Conservation (phyloP, 306 rosid species). For the Cotoneaster glaucophyllus region DNA sequence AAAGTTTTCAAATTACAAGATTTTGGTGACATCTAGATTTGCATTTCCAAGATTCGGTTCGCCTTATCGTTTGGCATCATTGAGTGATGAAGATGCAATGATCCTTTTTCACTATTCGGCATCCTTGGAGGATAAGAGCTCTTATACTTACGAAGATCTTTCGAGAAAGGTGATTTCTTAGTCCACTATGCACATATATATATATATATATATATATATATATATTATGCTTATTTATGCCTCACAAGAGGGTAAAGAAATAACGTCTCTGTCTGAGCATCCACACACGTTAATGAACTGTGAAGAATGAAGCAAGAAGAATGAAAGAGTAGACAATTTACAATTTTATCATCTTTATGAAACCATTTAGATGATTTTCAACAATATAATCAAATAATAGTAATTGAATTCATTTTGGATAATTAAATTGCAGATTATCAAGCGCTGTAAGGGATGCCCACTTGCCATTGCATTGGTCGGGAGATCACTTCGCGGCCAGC, state of each 20-base stretch:
- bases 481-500: slow-evolving; percentile 24
- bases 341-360: slow-evolving; percentile 13
- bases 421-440: slow-evolving; percentile 40
- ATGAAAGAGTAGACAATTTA: not conserved
- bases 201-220: no score
- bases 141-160: slow-evolving; percentile 17
- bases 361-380: slow-evolving; percentile 10
- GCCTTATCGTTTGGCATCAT: slow-evolving; percentile 25
- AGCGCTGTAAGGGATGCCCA: slow-evolving; percentile 42
- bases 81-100: slow-evolving; percentile 32
- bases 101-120: slow-evolving; percentile 30
- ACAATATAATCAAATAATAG: not conserved
- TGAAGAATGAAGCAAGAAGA: no score
- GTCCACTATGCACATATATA: not conserved
- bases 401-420: not conserved
- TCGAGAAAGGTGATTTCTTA: slow-evolving; percentile 37
- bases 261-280: not conserved
- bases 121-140: slow-evolving; percentile 18
- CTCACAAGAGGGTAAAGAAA: not conserved
- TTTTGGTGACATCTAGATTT: slow-evolving; percentile 11
- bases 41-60: slow-evolving; percentile 21
- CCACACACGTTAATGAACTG: not conserved
- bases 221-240: not conserved
- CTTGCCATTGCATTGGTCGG: slow-evolving; percentile 39
- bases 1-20: slow-evolving; percentile 28